Evolutionary conservation across 345 rosid species (phyloP), one percentile per base, ranked within the genome.

Genomic region (Moringa oleifera): DNA sequence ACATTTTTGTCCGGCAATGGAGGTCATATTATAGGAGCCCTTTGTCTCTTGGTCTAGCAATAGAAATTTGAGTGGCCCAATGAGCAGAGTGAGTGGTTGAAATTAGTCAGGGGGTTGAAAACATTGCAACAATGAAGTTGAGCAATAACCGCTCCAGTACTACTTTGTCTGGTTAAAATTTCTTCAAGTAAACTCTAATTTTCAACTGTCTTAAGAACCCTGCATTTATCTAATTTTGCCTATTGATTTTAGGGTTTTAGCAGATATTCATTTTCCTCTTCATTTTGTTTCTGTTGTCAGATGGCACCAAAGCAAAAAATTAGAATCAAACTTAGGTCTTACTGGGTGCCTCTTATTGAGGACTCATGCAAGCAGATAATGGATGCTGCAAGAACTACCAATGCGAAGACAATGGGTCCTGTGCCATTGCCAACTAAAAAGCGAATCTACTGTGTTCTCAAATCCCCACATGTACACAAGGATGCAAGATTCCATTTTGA

Each of bases 391-490:
- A 81, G 79, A 68, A 86, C 69, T 49, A 90, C 96, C 19, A 86
- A 94, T 53, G 99, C 97, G 0, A 90, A 88, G 79, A 90, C 97
- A 41, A 86, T 86, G 93, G 97, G 97, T 21, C 95, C 96, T 28
- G 97, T 94, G 68, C 99, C 97, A 0, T 77, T 90, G 67, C 99
- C 96, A 0, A 94, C 99, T 53, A 94, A 90, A 89, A 94, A 73
- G 73, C 78, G 92, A 45, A 25, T 90, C 68, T 90, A 85, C 69
- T 94, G 99, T 83, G 95, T 94, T 63, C 97, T 94, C 53, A 90
- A 88, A 79, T 94, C 99, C 53, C 97, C 97, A 18, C 97, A 94
- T n/a, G 99, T 94, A 53, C 92, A 90, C 83, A 90, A 94, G 80
- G 99, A 94, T 64, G 99, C 99, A 25, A 80, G 99, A 81, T 90